Evolutionary conservation across 2,329 filamentous ascomycete species (phyloP).

Genomic region (Penicillium freii): DNA sequence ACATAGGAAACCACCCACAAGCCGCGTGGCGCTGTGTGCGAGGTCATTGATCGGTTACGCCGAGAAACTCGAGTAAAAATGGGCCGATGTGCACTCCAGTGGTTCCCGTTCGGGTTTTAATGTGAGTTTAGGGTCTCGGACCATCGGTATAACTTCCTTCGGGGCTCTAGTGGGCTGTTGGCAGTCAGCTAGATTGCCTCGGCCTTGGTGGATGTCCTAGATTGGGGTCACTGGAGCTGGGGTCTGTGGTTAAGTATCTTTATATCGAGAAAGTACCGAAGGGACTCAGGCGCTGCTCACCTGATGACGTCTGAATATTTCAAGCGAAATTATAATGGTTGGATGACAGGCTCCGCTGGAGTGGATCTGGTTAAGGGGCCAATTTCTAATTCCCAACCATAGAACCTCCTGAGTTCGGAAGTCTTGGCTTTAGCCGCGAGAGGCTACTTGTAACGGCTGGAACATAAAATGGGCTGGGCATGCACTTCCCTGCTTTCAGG

Average conservation of each 20-base stretch:
- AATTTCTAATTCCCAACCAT: neutral
- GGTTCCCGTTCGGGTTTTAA: neutral
- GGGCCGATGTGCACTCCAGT: neutral
- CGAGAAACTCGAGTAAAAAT: neutral
- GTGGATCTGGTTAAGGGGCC: slow-evolving; percentile 4
- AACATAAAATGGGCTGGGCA: neutral
- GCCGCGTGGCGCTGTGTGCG: slow-evolving; percentile 6
- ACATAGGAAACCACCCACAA: slow-evolving; percentile 1
- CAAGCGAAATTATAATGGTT: neutral
- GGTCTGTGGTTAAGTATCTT: too few relatives aligned
- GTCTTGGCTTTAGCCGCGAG: neutral
- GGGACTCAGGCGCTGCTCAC: neutral
- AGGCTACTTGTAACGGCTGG: neutral
- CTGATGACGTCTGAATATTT: neutral
- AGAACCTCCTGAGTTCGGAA: neutral
- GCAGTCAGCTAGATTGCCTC: neutral
- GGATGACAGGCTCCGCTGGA: neutral
- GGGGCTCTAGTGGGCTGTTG: neutral
- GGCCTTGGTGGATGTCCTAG: neutral
- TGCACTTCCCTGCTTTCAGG: neutral
- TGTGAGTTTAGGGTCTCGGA: neutral
- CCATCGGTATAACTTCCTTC: neutral
- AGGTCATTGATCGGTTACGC: slow-evolving; percentile 10
- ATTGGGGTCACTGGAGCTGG: neutral
- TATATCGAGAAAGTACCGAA: neutral